Percentiles rank a stretch among this genome's conserved stretches.
Conservation (phyloP, 1,284 basidiomycete species). For the Tilletia setariae region DNA sequence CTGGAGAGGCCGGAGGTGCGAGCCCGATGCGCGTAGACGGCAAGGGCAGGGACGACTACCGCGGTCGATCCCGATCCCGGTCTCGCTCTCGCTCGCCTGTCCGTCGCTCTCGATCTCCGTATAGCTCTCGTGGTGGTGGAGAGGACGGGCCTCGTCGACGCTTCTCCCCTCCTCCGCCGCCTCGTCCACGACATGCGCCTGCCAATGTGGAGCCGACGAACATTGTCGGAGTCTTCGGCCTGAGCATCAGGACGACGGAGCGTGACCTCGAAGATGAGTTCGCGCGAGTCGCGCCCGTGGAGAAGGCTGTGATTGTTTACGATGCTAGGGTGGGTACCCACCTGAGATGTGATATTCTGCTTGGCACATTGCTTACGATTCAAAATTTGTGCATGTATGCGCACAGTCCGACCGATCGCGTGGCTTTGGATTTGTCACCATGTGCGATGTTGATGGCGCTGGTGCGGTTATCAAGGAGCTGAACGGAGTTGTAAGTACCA, state of each 20-base stretch:
- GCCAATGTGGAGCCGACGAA: constrained; percentile 70
- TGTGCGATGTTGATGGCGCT: constrained; percentile 83
- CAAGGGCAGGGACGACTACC: neutral
- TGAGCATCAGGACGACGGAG: constrained; percentile 90
- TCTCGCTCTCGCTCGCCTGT: constrained; percentile 19
- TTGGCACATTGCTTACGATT: neutral
- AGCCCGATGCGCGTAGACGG: neutral
- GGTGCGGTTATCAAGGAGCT: constrained; percentile 80
- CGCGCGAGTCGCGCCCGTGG: constrained; percentile 77
- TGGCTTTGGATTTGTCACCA: constrained; percentile 95
- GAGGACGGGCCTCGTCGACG: neutral
- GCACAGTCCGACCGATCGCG: constrained; percentile 85
- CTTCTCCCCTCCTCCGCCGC: constrained; percentile 7
- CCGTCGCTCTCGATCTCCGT: constrained; percentile 31
- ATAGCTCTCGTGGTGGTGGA: constrained; percentile 20
- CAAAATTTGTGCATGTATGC: neutral
- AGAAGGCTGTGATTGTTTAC: constrained; percentile 92
- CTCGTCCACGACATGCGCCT: constrained; percentile 18
- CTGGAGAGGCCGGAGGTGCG: too few species aligned
- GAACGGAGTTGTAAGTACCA: constrained; percentile 79
- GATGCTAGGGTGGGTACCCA: constrained; percentile 73
- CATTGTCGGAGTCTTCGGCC: constrained; percentile 91
- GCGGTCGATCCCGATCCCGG: neutral
- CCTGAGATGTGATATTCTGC: neutral
- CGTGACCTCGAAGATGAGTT: constrained; percentile 93